These are phyloP conservation scores for Xanthoconium stramineum DNA, from an alignment of 768 basidiomycete genomes.

Conservation along the genomic window DNA sequence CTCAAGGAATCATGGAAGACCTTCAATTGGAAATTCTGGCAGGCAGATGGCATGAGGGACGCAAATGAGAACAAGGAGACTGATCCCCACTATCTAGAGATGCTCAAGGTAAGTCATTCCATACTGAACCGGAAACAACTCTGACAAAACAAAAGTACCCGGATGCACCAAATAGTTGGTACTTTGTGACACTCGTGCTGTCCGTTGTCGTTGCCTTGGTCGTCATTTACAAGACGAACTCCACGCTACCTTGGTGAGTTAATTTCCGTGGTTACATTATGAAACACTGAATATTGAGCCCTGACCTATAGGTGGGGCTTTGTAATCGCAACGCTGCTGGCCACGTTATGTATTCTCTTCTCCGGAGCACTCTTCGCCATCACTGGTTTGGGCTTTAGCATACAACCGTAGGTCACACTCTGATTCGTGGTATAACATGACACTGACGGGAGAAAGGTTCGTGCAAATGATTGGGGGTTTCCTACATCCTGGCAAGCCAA, in stretches of 20 bases:
- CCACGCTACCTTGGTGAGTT: slow-evolving; percentile 50
- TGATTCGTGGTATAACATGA: not conserved
- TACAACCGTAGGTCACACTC: slow-evolving; percentile 23
- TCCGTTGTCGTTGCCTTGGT: slow-evolving; percentile 51
- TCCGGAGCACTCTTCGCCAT: slow-evolving; percentile 54
- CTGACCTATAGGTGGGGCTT: slow-evolving; percentile 40
- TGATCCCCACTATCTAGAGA: slow-evolving; percentile 54
- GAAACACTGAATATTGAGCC: not conserved
- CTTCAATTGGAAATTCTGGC: slow-evolving; percentile 38
- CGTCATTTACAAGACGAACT: slow-evolving; percentile 50
- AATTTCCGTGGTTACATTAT: not conserved
- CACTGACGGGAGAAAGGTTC: slow-evolving; percentile 18
- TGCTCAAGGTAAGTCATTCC: slow-evolving; percentile 35
- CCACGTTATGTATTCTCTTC: slow-evolving; percentile 51
- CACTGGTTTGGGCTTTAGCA: slow-evolving; percentile 33
- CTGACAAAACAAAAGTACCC: slow-evolving; percentile 27
- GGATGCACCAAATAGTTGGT: slow-evolving; percentile 36
- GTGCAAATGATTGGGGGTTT: slow-evolving; percentile 38
- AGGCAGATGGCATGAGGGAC: slow-evolving; percentile 17
- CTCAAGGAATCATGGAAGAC: slow-evolving; percentile 25
- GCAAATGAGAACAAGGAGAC: slow-evolving; percentile 38
- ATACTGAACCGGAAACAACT: slow-evolving; percentile 7
- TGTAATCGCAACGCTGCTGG: slow-evolving; percentile 48
- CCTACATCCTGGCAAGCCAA: slow-evolving; percentile 35
- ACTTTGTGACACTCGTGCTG: slow-evolving; percentile 21